These are phyloP conservation scores for Aspergillus sp. DNA, from an alignment of 2,329 filamentous ascomycete genomes.

Conservation along the genomic window DNA sequence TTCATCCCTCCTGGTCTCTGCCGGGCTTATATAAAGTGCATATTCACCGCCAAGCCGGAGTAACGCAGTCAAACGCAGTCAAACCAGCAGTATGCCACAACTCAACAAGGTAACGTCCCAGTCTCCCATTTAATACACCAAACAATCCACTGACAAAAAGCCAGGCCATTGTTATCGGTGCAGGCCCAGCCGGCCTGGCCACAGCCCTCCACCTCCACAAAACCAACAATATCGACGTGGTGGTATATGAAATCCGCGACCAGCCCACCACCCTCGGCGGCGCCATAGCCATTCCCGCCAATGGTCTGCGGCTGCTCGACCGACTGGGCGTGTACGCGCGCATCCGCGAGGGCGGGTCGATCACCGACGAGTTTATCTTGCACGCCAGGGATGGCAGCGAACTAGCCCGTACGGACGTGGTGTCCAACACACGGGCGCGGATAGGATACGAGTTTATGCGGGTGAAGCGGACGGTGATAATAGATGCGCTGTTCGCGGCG, in stretches of 20 bases:
- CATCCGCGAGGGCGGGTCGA: conserved; percentile 6
- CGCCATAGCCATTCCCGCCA: conserved; percentile 21
- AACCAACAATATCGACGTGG: conserved; percentile 9
- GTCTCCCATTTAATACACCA: too few relatives aligned
- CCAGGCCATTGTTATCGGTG: conserved; percentile 15
- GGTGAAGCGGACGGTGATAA: conserved; percentile 19
- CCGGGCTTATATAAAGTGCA: too few relatives aligned
- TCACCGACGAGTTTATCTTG: conserved; percentile 6
- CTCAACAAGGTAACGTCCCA: too few relatives aligned
- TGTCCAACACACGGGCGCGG: conserved; percentile 3
- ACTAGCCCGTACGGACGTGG: conserved; percentile 8
- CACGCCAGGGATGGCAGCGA: conserved; percentile 9
- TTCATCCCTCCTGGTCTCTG: too few relatives aligned
- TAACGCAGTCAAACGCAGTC: too few relatives aligned
- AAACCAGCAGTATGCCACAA: too few relatives aligned
- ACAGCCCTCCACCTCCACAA: conserved; percentile 12
- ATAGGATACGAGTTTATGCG: conserved; percentile 16
- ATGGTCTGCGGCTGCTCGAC: conserved; percentile 21
- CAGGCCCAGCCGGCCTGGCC: conserved; percentile 14
- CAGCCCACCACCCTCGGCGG: conserved; percentile 25
- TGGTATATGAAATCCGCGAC: conserved; percentile 23
- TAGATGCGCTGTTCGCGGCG: conserved; percentile 16
- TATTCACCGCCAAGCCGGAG: too few relatives aligned
- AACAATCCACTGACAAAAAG: background rate
- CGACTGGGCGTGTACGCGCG: conserved; percentile 17